These are phyloP conservation scores for Ceratonia siliqua DNA, from an alignment of 306 rosid species.

Conservation along the genomic window DNA sequence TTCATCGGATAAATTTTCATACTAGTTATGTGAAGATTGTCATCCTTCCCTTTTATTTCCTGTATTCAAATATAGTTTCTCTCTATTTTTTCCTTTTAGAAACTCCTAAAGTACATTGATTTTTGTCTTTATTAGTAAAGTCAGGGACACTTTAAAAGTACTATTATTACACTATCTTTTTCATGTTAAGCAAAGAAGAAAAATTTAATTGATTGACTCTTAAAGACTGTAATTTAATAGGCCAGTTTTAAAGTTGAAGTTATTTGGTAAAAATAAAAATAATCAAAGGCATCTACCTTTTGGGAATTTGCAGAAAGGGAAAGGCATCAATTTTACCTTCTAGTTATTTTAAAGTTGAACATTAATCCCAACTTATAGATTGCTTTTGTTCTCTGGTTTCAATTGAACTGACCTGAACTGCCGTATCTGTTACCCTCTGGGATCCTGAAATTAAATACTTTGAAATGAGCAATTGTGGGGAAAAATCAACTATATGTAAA, in stretches of 20 bases:
- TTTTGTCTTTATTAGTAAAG: neutral
- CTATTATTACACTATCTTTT: neutral
- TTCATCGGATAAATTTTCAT: conserved; percentile 16
- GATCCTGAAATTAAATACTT: neutral
- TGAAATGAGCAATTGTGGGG: neutral
- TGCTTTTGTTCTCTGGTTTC: conserved; percentile 26
- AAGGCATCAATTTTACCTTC: neutral
- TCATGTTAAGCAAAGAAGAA: neutral
- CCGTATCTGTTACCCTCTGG: neutral
- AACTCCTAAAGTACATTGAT: neutral
- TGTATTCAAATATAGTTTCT: conserved; percentile 14
- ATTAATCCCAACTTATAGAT: neutral
- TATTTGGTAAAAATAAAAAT: conserved; percentile 11
- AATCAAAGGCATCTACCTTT: no score
- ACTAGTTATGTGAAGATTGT: conserved; percentile 20
- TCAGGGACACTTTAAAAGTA: neutral
- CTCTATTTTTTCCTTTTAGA: neutral
- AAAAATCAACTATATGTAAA: neutral
- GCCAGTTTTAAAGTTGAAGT: conserved; percentile 23
- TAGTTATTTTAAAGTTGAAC: conserved; percentile 18
- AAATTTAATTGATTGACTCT: conserved; percentile 20
- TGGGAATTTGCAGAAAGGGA: no score
- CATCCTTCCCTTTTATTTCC: conserved; percentile 14
- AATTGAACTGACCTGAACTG: neutral
- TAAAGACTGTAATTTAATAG: conserved; percentile 3